A percentile compares a stretch with the other conserved stretches of the same genome.
phyloP scores from a whole-genome alignment of 2,329 filamentous ascomycete genomes.

The Didymellaceae sp. region DNA sequence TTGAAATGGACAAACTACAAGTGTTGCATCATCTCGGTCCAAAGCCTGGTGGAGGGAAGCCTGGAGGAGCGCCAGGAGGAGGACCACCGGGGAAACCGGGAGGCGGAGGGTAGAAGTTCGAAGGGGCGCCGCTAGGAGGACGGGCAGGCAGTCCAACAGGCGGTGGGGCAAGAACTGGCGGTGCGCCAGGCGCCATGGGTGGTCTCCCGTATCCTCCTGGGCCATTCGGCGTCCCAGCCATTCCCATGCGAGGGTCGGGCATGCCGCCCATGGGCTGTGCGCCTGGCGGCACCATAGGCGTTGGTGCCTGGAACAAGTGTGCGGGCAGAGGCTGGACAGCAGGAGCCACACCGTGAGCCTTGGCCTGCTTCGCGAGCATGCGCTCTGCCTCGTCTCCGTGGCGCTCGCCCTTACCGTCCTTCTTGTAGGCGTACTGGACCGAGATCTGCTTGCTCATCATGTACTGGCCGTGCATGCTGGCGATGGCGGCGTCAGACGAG shows the following conservation, averaged over 20 bases:
- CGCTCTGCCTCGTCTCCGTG: constrained; percentile 95
- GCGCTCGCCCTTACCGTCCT: constrained; percentile 95
- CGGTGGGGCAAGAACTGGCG: constrained; percentile 47
- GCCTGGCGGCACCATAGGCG: constrained; percentile 24
- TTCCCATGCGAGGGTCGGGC: constrained; percentile 37
- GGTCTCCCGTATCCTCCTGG: constrained; percentile 48
- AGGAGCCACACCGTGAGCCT: constrained; percentile 90
- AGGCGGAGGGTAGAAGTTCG: constrained; percentile 39
- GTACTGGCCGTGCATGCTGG: constrained; percentile 94
- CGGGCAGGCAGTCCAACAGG: constrained; percentile 54
- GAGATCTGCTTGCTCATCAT: constrained; percentile 96
- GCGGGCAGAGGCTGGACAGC: constrained; percentile 78
- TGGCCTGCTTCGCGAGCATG: constrained; percentile 87
- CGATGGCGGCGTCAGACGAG: constrained; percentile 86
- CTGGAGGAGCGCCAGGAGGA: constrained; percentile 19
- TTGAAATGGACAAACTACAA: not conserved
- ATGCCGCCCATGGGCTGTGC: constrained; percentile 53
- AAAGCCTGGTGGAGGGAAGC: constrained; percentile 25
- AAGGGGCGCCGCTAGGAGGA: constrained; percentile 69
- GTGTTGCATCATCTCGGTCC: constrained; percentile 7
- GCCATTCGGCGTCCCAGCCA: constrained; percentile 48
- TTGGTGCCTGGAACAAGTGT: constrained; percentile 65
- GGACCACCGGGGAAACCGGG: constrained; percentile 33
- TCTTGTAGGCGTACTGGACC: constrained; percentile 99
- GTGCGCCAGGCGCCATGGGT: constrained; percentile 35